Base-by-base conservation (phyloP, 2,329 filamentous ascomycete genomes). In the Aspergillus oerlinghausenensis region DNA sequence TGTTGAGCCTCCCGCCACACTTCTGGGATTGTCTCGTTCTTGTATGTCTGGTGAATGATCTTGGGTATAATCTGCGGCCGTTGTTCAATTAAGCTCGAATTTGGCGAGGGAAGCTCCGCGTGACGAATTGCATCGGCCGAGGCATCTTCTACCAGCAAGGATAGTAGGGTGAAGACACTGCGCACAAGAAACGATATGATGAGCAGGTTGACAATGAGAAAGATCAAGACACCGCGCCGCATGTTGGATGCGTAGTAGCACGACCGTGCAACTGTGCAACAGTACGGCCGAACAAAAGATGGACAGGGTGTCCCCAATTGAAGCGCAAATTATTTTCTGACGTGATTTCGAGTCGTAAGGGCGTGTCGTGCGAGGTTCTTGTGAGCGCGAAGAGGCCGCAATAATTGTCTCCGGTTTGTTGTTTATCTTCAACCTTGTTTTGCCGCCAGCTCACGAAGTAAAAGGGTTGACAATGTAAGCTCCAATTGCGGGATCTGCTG, bases 41-140 rank as follows among this genome's bases (percentile, higher is more conserved):
- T 84, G 73, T 89, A 90, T 9, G 88, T 90, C 71, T 90, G 88
- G 75, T 90, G 88, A 55, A 90, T 88, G 67, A 90, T 90, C 74
- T 88, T 89, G 50, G 88, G 88, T 51, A 90, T 89, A 62, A 89
- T 70, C 63, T 85, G 84, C 9, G 81, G 80, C 49, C 77, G 76
- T 50, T 79, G 77, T 59, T 82, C 81, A 62, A 83, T 82, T 61
- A 83, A 66, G 59, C 80, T 82, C 3, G 84, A 84, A 66, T 86
- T 85, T 17, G 84, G 84, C 8, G 84, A 82, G 14, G 86, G 86
- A 47, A 90, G 80, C 64, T 90, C 87, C 52, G 83, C 80, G 61
- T 80, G 80, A 61, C 82, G 81, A 56, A 90, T 90, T 54, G 84
- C 84, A 75, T 89, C 86, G 60, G 80, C 79, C 19, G 82, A 78